These are phyloP conservation scores for Emydomyces testavorans DNA, from an alignment of 2,329 filamentous ascomycete species.

Conservation along the genomic window DNA sequence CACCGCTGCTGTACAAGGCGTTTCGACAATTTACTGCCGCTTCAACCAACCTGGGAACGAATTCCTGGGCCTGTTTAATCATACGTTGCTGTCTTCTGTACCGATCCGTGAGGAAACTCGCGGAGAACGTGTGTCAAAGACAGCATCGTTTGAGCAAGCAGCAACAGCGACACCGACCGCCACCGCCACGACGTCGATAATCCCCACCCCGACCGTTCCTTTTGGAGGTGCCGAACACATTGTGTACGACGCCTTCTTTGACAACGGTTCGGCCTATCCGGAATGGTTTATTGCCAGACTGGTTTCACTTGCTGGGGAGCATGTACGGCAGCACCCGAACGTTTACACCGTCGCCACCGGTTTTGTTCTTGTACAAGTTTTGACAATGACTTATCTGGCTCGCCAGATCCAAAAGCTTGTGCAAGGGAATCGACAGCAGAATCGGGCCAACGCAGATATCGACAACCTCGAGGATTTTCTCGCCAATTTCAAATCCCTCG, in stretches of 20 bases:
- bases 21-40: slow-evolving; percentile 7
- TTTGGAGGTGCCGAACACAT: slow-evolving; percentile 10
- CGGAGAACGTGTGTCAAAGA: neutral
- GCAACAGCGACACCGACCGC: neutral
- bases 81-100: neutral
- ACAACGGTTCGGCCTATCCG: slow-evolving; percentile 4
- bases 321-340: slow-evolving; percentile 8
- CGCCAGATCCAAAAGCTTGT: neutral
- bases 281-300: slow-evolving; percentile 9
- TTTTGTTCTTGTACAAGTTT: neutral
- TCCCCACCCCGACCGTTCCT: slow-evolving; percentile 5
- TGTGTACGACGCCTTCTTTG: slow-evolving; percentile 3
- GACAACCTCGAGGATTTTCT: neutral
- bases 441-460: neutral
- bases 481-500: slow-evolving; percentile 2
- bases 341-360: slow-evolving; percentile 5
- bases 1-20: slow-evolving; percentile 16
- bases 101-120: neutral
- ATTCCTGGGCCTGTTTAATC: slow-evolving; percentile 5
- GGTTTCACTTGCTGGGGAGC: slow-evolving; percentile 1
- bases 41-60: neutral
- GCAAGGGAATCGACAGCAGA: neutral
- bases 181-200: neutral
- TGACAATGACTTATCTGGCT: neutral
- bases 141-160: neutral